These are phyloP conservation scores for Pluteus cervinus DNA, from an alignment of 768 basidiomycete species.

Conservation along the genomic window DNA sequence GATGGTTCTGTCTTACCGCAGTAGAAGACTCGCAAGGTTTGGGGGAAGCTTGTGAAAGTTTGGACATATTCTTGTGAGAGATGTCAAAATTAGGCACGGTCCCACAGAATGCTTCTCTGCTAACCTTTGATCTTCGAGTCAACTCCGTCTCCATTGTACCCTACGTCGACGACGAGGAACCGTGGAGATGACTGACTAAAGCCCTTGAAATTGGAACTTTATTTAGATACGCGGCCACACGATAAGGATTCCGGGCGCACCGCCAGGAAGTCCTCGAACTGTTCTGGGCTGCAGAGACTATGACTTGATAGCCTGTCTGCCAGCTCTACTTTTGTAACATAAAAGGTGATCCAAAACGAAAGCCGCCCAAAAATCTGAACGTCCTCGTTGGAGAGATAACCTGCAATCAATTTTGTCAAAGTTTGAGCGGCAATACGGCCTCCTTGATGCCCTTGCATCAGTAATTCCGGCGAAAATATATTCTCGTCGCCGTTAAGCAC, in stretches of 20 bases:
- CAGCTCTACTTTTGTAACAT: conserved; percentile 58
- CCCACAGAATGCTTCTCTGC: conserved; percentile 1
- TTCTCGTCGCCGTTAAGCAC: conserved; percentile 70
- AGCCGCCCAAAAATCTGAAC: conserved; percentile 55
- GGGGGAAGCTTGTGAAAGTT: conserved; percentile 65
- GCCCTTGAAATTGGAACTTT: conserved; percentile 29
- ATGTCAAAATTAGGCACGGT: neutral
- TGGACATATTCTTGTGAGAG: conserved; percentile 60
- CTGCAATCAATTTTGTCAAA: conserved; percentile 63
- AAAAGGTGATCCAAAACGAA: conserved; percentile 73
- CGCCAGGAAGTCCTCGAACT: conserved; percentile 63
- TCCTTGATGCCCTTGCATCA: conserved; percentile 60
- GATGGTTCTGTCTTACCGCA: conserved; percentile 40
- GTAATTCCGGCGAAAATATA: conserved; percentile 53
- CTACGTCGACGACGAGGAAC: conserved; percentile 66
- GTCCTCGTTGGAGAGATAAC: conserved; percentile 58
- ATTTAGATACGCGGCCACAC: neutral
- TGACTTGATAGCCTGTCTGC: conserved; percentile 43
- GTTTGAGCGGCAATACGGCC: conserved; percentile 59
- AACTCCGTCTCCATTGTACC: conserved; percentile 51
- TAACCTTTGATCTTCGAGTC: conserved; percentile 70
- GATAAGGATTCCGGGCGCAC: conserved; percentile 18
- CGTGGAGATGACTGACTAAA: conserved; percentile 72
- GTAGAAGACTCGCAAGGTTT: conserved; percentile 69
- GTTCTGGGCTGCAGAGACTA: conserved; percentile 54